Base-by-base conservation (phyloP, 2,329 filamentous ascomycete genomes). In the Phoma herbarum region DNA sequence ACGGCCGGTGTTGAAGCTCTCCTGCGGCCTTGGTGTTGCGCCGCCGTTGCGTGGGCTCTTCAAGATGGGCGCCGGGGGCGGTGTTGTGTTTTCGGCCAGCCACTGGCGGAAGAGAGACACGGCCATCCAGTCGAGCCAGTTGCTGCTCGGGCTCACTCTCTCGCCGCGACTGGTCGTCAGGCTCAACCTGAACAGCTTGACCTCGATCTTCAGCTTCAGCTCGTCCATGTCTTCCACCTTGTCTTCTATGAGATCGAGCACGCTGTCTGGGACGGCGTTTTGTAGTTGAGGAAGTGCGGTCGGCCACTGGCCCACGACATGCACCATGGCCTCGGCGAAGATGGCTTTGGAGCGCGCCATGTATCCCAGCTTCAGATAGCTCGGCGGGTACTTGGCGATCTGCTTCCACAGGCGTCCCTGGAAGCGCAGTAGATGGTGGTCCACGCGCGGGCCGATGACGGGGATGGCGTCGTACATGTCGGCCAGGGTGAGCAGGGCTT, bases 241-340 rank as follows among this genome's bases (percentile, higher is more conserved):
- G 78, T 97, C 93, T 76, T 97, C 92, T 61, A 97, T 96, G 33
- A 97, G 84, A 66, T 97, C 93, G 10, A 97, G 82, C 0, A 97
- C 92, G 0, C 85, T 76, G 25, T 89, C 86, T 0, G 93, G 91
- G 39, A 96, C 83, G 28, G 89, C 83, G 12, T 69, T 69, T 57
- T 91, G 88, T 33, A 97, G 85, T 67, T 91, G 91, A 25, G 90
- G 86, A 68, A 93, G 86, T 16, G 90, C 92, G 0, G 86, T 82
- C 0, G 94, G 93, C 94, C 94, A 98, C 75, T 96, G 92, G 3
- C 94, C 94, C 0, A 97, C 93, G 0, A 97, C 92, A 71, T 98
- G 94, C 51, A 97, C 91, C 47, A 98, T 83, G 0, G 93, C 92
- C 80, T 98, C 84, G 26, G 79, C 79, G 73, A 94, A 90, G 59